Evolutionary conservation across 2,329 filamentous ascomycete species (phyloP).

Genomic region (Verticillium isaacii): DNA sequence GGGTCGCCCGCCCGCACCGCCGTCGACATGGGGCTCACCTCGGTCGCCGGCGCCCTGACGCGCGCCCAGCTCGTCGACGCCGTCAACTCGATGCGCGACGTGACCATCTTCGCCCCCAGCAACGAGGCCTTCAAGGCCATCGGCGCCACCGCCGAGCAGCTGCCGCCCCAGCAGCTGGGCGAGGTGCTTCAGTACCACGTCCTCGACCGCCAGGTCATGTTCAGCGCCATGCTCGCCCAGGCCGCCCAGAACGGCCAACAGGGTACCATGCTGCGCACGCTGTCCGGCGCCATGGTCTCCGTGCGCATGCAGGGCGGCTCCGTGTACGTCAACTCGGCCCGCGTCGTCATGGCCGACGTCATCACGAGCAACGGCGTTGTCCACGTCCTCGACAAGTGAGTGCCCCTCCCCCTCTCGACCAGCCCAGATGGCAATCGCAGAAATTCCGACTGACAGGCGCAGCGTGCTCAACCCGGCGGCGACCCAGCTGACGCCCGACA

Average conservation of each 20-base stretch:
- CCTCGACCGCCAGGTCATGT: constrained; percentile 45
- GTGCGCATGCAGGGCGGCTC: constrained; percentile 45
- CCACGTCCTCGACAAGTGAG: constrained; percentile 53
- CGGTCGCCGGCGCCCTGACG: constrained; percentile 26
- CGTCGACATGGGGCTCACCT: constrained; percentile 41
- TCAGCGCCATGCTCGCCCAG: constrained; percentile 47
- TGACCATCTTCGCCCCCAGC: constrained; percentile 53
- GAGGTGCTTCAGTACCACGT: constrained; percentile 54
- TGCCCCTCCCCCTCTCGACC: constrained; percentile 1
- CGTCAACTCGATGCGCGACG: constrained; percentile 31
- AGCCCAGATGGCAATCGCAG: no score
- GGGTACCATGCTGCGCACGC: constrained; percentile 54
- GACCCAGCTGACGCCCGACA: constrained; percentile 33
- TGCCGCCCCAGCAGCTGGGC: constrained; percentile 14
- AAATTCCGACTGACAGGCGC: not conserved
- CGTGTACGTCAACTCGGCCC: constrained; percentile 42
- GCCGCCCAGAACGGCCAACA: constrained; percentile 39
- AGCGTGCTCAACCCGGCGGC: constrained; percentile 55
- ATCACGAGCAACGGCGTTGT: constrained; percentile 52
- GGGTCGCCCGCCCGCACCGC: constrained; percentile 37
- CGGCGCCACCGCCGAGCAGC: constrained; percentile 28
- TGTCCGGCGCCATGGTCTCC: constrained; percentile 44
- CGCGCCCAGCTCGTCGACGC: constrained; percentile 37
- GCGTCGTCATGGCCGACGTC: constrained; percentile 42
- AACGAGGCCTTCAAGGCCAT: constrained; percentile 40